Evolutionary conservation across 1,284 basidiomycete genomes (phyloP), one percentile per base, ranked within the genome.

Genomic region (Trametes pubescens): DNA sequence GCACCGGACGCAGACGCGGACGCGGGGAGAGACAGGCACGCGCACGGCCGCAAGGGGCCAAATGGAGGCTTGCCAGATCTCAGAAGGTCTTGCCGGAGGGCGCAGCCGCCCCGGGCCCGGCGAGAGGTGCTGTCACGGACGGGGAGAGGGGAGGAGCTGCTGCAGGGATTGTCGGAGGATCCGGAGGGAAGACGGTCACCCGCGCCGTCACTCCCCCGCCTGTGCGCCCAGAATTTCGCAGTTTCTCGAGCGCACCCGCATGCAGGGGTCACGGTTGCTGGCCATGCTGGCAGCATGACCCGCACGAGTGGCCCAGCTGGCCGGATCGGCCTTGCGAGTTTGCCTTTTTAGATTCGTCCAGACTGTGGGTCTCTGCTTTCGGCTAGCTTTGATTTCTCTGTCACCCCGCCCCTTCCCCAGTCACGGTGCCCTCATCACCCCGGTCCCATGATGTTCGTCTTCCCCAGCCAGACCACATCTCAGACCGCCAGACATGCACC

Each of bases 341-440:
- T 75, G 71, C 75, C 73, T 73, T 74, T 74, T 73, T 70, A 60
- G 72, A 72, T 70, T 65, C 62, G 73, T 70, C 73, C 72, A 72
- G 66, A 65, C 70, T 72, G 59, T 58, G 66, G 71, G 73, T 68
- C 71, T 68, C 74, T 72, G 61, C 70, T 67, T 74, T 58, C 73
- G 74, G 74, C 71, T 74, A 74, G 74, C 61, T 53, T 69, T 64
- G 67, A 71, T 67, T 64, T 59, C 61, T 69, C 65, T 60, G 61
- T 65, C 66, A 62, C 43, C 56, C 46, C 34, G 32, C 60, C 26
- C 40, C 57, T 58, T 51, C 60, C 53, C 53, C 63, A 34, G 60
- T 65, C 69, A 66, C 70, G 63, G 65, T 11, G 44, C 68, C 64
- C 65, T 64, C 56, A 53, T 40, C 49, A 64, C 38, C 61, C 37